phyloP scores from a whole-genome alignment of 2,329 filamentous ascomycete species.

The Aspergillus pseudotamarii region DNA sequence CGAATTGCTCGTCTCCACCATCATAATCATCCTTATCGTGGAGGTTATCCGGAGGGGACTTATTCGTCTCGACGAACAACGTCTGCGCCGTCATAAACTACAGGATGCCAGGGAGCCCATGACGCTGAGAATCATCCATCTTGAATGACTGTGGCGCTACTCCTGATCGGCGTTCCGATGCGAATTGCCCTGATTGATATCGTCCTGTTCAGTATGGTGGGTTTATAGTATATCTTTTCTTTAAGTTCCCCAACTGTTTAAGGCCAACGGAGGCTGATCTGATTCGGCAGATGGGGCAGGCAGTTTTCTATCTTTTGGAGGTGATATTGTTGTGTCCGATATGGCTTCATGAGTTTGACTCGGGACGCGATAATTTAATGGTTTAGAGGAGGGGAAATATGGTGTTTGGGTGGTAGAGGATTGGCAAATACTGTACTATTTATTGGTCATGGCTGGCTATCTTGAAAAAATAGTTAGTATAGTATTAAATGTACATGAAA shows the following conservation, averaged over 20 bases:
- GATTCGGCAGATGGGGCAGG: neutral
- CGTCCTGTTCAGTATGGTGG: neutral
- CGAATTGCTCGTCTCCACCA: neutral
- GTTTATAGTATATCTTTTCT: neutral
- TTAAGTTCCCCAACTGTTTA: too few relatives aligned
- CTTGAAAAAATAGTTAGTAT: too few relatives aligned
- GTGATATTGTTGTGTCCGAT: neutral
- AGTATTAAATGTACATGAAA: too few relatives aligned
- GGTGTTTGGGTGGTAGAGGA: too few relatives aligned
- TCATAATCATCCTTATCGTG: neutral
- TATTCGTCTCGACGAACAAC: neutral
- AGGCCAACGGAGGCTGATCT: neutral
- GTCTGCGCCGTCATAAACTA: neutral
- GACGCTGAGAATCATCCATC: neutral
- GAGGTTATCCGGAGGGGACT: neutral
- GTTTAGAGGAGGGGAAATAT: too few relatives aligned
- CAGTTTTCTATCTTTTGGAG: neutral
- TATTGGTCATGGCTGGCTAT: too few relatives aligned
- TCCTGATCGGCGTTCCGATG: neutral
- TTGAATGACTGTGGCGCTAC: neutral
- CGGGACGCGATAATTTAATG: too few relatives aligned
- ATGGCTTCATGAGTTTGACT: neutral
- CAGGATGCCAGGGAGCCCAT: neutral
- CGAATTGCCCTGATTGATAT: neutral
- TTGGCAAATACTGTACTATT: too few relatives aligned